These are phyloP conservation scores for Sclerotinia glacialis DNA, from an alignment of 2,329 filamentous ascomycete species.

Conservation along the genomic window DNA sequence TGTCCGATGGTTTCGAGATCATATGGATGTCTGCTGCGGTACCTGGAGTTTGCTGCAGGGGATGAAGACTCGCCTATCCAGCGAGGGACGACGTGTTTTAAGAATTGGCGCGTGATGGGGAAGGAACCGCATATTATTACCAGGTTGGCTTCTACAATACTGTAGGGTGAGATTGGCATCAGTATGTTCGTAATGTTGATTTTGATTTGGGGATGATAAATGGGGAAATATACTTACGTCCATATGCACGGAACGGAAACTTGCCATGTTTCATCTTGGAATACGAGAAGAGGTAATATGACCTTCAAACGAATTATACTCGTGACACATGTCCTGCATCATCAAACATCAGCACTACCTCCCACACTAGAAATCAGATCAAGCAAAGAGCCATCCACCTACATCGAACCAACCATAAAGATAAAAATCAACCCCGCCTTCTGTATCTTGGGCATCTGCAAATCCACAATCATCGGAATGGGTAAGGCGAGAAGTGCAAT, in stretches of 20 bases:
- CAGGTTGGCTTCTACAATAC: constrained; percentile 19
- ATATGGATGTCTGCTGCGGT: neutral
- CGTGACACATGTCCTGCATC: neutral
- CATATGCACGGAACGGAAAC: constrained; percentile 17
- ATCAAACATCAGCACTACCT: neutral
- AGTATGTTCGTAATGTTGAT: neutral
- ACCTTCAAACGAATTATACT: constrained; percentile 8
- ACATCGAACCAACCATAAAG: constrained; percentile 15
- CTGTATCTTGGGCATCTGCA: constrained; percentile 11
- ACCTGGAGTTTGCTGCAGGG: neutral
- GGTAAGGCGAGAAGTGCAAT: constrained; percentile 1
- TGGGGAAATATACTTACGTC: neutral
- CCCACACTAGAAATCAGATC: neutral
- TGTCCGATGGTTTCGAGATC: constrained; percentile 18
- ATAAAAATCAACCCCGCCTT: constrained; percentile 19
- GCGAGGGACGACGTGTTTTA: constrained; percentile 1
- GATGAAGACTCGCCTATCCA: neutral
- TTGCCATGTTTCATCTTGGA: constrained; percentile 2
- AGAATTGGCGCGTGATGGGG: constrained; percentile 15
- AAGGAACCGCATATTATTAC: constrained; percentile 21
- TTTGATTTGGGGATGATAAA: neutral
- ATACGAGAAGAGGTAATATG: constrained; percentile 10
- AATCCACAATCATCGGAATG: constrained; percentile 7
- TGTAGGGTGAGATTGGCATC: neutral
- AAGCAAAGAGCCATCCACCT: neutral